Evolutionary conservation across 78 protist species (phyloP).

Genomic region (Speleostelium caveatum): DNA sequence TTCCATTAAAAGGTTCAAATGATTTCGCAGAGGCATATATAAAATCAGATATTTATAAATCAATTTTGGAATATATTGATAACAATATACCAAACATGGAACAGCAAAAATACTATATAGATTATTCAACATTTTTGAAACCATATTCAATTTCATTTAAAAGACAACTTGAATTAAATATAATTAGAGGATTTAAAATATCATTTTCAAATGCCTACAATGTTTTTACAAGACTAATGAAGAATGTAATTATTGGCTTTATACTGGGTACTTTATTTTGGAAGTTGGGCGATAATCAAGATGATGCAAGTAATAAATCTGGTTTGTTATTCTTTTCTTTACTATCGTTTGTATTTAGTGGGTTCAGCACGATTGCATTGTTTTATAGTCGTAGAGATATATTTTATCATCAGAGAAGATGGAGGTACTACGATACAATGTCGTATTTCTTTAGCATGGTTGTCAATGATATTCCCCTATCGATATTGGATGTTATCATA

Average conservation of each 20-base stretch:
- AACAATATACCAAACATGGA: neutral
- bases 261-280: slow-evolving; percentile 34
- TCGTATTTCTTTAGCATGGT: slow-evolving; percentile 35
- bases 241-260: slow-evolving; percentile 13
- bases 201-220: neutral
- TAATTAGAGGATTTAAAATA: slow-evolving; percentile 1
- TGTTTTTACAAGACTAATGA: neutral
- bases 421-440: slow-evolving; percentile 27
- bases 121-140: neutral
- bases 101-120: neutral
- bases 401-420: slow-evolving; percentile 24
- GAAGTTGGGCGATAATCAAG: slow-evolving; percentile 17
- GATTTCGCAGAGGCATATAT: slow-evolving; percentile 43
- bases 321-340: slow-evolving; percentile 33
- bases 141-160: neutral
- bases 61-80: neutral
- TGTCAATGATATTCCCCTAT: slow-evolving; percentile 20
- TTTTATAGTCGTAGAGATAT: slow-evolving; percentile 39
- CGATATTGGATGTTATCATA: slow-evolving; percentile 19
- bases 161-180: neutral
- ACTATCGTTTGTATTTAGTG: slow-evolving; percentile 16
- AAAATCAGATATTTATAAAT: slow-evolving; percentile 7
- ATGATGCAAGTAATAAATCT: slow-evolving; percentile 13
- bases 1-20: slow-evolving; percentile 28
- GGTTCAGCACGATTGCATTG: slow-evolving; percentile 21